phyloP scores from a whole-genome alignment of 305 asterid species.

The Fraxinus floribunda region DNA sequence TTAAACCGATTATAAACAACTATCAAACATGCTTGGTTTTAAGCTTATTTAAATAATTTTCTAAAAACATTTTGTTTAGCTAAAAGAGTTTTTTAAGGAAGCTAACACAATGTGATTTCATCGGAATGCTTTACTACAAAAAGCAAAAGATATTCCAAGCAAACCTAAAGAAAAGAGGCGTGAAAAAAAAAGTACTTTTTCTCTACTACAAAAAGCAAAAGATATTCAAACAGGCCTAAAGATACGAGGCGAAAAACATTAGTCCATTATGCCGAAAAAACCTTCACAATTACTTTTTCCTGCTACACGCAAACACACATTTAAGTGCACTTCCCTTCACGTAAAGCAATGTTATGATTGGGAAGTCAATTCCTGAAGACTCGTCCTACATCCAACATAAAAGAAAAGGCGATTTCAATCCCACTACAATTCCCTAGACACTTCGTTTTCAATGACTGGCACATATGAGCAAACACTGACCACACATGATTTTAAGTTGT shows the following conservation, averaged over 20 bases:
- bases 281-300: too few relatives aligned
- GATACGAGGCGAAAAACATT: constrained; percentile 6
- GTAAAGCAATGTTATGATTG: constrained; percentile 25
- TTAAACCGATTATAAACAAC: background rate
- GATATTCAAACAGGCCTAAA: too few relatives aligned
- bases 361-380: constrained; percentile 20
- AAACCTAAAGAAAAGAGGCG: background rate
- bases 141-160: background rate
- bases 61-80: too few relatives aligned
- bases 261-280: background rate
- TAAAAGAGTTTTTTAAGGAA: too few relatives aligned
- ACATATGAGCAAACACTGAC: constrained; percentile 16
- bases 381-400: constrained; percentile 15
- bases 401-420: constrained; percentile 4
- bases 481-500: background rate
- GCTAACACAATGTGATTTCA: too few relatives aligned
- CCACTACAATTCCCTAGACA: constrained; percentile 9
- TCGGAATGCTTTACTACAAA: background rate
- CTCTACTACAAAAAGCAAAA: too few relatives aligned
- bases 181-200: too few relatives aligned
- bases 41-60: too few relatives aligned
- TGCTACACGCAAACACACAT: background rate
- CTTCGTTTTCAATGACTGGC: constrained; percentile 15
- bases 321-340: constrained; percentile 25
- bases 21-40: too few relatives aligned